Conservation (phyloP, 2,329 filamentous ascomycete genomes). For the Curvularia eragrostidis region DNA sequence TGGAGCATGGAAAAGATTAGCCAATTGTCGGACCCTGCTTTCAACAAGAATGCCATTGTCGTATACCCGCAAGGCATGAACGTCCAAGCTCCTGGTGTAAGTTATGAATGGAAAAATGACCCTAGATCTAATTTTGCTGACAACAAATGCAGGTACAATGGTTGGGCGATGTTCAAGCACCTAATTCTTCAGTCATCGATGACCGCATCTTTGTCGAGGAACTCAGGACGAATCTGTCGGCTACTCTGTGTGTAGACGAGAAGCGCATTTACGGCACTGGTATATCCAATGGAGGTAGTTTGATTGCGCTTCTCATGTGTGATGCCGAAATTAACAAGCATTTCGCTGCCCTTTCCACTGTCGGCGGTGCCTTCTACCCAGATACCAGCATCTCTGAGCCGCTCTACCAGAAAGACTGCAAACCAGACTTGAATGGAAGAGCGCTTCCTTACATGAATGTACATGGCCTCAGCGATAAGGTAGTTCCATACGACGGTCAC, state of each 20-base stretch:
- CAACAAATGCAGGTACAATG: constrained; percentile 33
- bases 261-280: constrained; percentile 55
- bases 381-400: constrained; percentile 24
- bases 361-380: constrained; percentile 55
- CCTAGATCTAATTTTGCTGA: background rate
- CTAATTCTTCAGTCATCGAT: constrained; percentile 43
- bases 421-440: constrained; percentile 6
- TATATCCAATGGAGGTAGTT: constrained; percentile 62
- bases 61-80: constrained; percentile 34
- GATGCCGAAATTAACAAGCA: constrained; percentile 45
- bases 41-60: constrained; percentile 27
- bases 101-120: background rate
- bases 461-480: constrained; percentile 29
- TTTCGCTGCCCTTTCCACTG: constrained; percentile 58
- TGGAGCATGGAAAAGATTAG: constrained; percentile 30
- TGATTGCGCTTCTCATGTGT: constrained; percentile 57
- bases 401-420: constrained; percentile 25
- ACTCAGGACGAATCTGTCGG: constrained; percentile 48
- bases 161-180: constrained; percentile 51
- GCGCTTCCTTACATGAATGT: constrained; percentile 28
- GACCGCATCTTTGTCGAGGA: constrained; percentile 55
- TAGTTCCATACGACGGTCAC: constrained; percentile 34
- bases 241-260: constrained; percentile 54
- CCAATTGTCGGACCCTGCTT: constrained; percentile 26
- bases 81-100: constrained; percentile 26